A percentile compares a stretch with the other conserved stretches of the same genome.
Evolutionary conservation across 1,139 yeast genomes (phyloP).

Genomic region (Meyerozyma smithsonii): DNA sequence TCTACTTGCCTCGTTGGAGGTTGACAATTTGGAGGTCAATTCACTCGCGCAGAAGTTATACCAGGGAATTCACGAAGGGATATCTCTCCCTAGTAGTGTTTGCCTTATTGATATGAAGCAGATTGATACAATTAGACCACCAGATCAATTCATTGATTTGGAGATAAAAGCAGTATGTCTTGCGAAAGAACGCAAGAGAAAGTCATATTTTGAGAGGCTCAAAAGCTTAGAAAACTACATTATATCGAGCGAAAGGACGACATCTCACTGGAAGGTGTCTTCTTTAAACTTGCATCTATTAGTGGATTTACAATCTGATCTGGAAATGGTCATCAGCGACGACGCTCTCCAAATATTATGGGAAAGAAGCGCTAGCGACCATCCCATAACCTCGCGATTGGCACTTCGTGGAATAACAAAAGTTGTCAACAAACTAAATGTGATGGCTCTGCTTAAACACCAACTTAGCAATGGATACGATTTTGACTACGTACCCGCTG

Average conservation of each 20-base stretch:
- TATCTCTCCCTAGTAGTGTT: slow-evolving; percentile 56
- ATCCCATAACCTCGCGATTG: slow-evolving; percentile 65
- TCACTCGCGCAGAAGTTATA: slow-evolving; percentile 48
- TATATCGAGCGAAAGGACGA: slow-evolving; percentile 28
- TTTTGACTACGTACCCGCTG: slow-evolving; percentile 35
- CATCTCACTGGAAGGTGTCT: slow-evolving; percentile 68
- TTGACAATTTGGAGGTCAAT: slow-evolving; percentile 56
- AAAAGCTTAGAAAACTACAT: slow-evolving; percentile 41
- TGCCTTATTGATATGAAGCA: slow-evolving; percentile 48
- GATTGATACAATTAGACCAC: slow-evolving; percentile 57
- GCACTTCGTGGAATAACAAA: slow-evolving; percentile 62
- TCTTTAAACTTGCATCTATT: slow-evolving; percentile 52
- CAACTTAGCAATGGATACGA: slow-evolving; percentile 43
- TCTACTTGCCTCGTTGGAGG: slow-evolving; percentile 52
- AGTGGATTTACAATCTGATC: slow-evolving; percentile 49
- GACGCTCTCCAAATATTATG: slow-evolving; percentile 46
- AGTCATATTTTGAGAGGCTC: slow-evolving; percentile 35
- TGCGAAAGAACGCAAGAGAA: slow-evolving; percentile 58
- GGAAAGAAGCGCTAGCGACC: slow-evolving; percentile 56
- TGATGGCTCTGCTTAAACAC: slow-evolving; percentile 53
- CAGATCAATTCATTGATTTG: slow-evolving; percentile 51
- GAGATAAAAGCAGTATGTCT: slow-evolving; percentile 52
- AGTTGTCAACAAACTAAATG: slow-evolving; percentile 47
- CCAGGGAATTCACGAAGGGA: slow-evolving; percentile 38
- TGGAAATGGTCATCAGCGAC: slow-evolving; percentile 45